Base-by-base conservation (phyloP, 306 rosid genomes). In the Citrullus mucosospermus region DNA sequence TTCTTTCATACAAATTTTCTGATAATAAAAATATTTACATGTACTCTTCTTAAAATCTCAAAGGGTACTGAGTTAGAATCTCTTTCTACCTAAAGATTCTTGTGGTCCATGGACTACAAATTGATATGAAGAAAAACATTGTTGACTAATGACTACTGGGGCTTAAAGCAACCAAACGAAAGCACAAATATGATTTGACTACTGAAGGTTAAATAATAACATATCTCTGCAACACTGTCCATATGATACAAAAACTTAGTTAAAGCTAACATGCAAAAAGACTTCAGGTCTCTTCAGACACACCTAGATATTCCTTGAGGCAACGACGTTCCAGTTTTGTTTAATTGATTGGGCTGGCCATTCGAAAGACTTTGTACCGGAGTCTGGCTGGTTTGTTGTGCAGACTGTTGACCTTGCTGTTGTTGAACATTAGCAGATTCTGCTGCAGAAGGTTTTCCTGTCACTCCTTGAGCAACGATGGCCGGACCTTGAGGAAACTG, bases 281-380 rank as follows among this genome's bases (percentile, higher is more conserved):
- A 30, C 58, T 74, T 86, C 88, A 88, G 86, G 88, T 84, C 93
- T 88, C 97, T 85, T 90, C 86, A 74, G 28, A 95, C 97, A 89
- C 85, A 95, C 99, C 99, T 95, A 92, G 97, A 95, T 87, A 88
- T 78, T 90, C 98, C 99, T 86, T 82, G 98, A 73, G 99, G 99
- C 91, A 95, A 89, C 78, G 97, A 91, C 67, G 81, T 85, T 17
- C 95, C 85, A 56, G 85, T 80, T 87, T 76, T 89, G 89, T 84
- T 92, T 17, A 86, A 76, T 87, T 90, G 99, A 89, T 84, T 90
- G 82, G 91, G 89, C 83, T 87, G 89, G 79, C 96, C 93, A 80
- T 84, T 92, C 72, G 93, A 81, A 81, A 57, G 58, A 81, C 61
- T 90, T 85, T 88, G 96, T 14, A 80, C 59, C 82, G 83, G 97